phyloP scores from a whole-genome alignment of 1,139 yeast genomes.

The Saccharomyces hybrid region DNA sequence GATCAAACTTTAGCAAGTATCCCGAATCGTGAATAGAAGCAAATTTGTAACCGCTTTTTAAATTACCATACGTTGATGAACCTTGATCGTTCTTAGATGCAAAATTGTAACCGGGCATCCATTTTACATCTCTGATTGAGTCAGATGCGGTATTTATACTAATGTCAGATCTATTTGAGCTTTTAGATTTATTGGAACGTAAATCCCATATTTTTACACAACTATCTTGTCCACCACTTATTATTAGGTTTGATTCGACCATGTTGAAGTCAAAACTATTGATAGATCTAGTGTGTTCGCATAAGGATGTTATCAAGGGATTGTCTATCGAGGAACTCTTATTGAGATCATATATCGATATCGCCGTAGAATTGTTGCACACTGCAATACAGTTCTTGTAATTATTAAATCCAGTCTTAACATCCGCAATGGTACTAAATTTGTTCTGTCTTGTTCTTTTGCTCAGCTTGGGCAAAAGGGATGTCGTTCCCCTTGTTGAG shows the following conservation, averaged over 20 bases:
- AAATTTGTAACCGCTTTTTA: constrained; percentile 37
- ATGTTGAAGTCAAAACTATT: constrained; percentile 69
- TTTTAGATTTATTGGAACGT: constrained; percentile 37
- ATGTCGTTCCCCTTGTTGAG: constrained; percentile 6
- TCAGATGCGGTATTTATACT: constrained; percentile 41
- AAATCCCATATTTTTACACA: constrained; percentile 83
- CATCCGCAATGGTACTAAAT: constrained; percentile 43
- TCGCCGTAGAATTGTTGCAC: constrained; percentile 40
- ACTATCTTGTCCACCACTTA: constrained; percentile 92
- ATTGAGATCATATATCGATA: constrained; percentile 43
- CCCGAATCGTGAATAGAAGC: constrained; percentile 89
- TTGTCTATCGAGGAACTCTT: constrained; percentile 34
- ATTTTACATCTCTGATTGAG: constrained; percentile 30
- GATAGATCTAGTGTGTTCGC: constrained; percentile 74
- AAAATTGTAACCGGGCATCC: constrained; percentile 29
- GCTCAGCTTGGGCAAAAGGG: constrained; percentile 9
- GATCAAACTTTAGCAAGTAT: constrained; percentile 73
- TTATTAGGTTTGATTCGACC: constrained; percentile 47
- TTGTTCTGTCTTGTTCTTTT: constrained; percentile 31
- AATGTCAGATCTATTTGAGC: constrained; percentile 23
- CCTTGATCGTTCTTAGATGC: constrained; percentile 7
- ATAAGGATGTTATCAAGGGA: constrained; percentile 40
- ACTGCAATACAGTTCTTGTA: constrained; percentile 40
- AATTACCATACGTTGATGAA: constrained; percentile 6
- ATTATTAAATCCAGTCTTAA: constrained; percentile 40